Percentiles rank a stretch among this genome's conserved stretches.
Evolutionary conservation across 2,329 filamentous ascomycete genomes (phyloP).

Genomic region (Sarocladium kiliense): DNA sequence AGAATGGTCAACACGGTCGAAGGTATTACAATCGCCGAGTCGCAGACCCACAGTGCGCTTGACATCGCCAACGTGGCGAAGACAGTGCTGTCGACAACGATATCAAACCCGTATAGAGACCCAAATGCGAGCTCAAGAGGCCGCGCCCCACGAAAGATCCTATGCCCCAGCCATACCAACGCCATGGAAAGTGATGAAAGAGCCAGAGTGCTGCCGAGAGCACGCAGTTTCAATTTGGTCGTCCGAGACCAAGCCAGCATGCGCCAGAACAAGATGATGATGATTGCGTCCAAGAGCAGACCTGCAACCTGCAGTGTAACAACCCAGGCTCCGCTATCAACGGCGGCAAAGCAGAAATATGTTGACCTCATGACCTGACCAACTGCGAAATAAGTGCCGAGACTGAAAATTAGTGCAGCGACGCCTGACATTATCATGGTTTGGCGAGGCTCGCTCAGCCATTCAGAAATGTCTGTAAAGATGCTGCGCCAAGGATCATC

Average conservation of each 20-base stretch:
- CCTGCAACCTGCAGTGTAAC: conserved; percentile 38
- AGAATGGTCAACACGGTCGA: conserved; percentile 37
- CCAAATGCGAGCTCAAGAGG: conserved; percentile 28
- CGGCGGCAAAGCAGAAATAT: conserved; percentile 42
- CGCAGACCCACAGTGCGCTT: conserved; percentile 39
- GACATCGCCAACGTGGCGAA: conserved; percentile 40
- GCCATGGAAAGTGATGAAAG: conserved; percentile 31
- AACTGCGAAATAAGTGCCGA: conserved; percentile 36
- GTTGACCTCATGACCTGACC: conserved; percentile 39
- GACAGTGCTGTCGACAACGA: conserved; percentile 41
- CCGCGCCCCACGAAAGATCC: conserved; percentile 17
- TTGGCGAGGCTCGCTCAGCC: conserved; percentile 38
- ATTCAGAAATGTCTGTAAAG: conserved; percentile 42
- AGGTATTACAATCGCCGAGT: conserved; percentile 39
- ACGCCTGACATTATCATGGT: conserved; percentile 29
- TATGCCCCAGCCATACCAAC: conserved; percentile 29
- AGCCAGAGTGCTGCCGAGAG: conserved; percentile 37
- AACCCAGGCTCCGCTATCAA: conserved; percentile 32
- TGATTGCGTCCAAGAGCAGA: conserved; percentile 39
- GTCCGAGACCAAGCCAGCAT: conserved; percentile 46
- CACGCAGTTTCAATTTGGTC: conserved; percentile 39
- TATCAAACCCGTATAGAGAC: conserved; percentile 43
- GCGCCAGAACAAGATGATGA: conserved; percentile 45
- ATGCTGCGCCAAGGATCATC: conserved; percentile 45
- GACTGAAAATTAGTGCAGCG: conserved; percentile 33